These are phyloP conservation scores for Pneumocystis oryctolagi DNA, from an alignment of 1,139 yeast species.

Conservation along the genomic window DNA sequence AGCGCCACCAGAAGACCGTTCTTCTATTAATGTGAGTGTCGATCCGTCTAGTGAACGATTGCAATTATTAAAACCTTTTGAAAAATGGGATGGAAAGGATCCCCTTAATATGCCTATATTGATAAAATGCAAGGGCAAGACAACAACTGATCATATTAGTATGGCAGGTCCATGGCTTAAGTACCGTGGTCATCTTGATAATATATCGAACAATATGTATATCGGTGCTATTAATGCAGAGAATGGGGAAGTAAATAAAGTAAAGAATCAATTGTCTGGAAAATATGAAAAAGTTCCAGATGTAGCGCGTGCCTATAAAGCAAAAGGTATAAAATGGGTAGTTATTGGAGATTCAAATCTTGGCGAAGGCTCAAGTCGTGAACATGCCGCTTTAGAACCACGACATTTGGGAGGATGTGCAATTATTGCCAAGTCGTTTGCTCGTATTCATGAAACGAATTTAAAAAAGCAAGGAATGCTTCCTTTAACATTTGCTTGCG, in stretches of 20 bases:
- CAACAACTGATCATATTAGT: conserved; percentile 98
- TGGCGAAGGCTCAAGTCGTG: conserved; percentile 99
- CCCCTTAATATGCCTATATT: conserved; percentile 78
- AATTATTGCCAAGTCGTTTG: conserved; percentile 91
- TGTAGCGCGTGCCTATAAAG: conserved; percentile 90
- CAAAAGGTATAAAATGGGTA: conserved; percentile 51
- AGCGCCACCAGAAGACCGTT: conserved; percentile 89
- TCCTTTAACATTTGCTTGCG: conserved; percentile 84
- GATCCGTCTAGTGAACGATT: conserved; percentile 78
- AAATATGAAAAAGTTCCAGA: conserved; percentile 91
- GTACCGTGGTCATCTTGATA: conserved; percentile 99
- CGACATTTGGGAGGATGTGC: conserved; percentile 98
- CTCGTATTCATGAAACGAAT: conserved; percentile 91
- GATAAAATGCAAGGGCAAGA: conserved; percentile 93
- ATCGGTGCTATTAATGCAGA: conserved; percentile 98
- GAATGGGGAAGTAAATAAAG: conserved; percentile 86
- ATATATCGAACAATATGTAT: conserved; percentile 97
- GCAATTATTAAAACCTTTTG: conserved; percentile 81
- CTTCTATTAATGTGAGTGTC: conserved; percentile 56
- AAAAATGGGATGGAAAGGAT: conserved; percentile 94
- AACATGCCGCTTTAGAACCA: conserved; percentile 99
- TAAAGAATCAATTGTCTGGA: conserved; percentile 85
- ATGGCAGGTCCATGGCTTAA: conserved; percentile 99
- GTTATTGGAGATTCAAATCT: conserved; percentile 98
- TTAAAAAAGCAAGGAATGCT: conserved; percentile 94